Evolutionary conservation across 495 filamentous ascomycete genomes (phyloP).

Genomic region (Geopyxis carbonaria): DNA sequence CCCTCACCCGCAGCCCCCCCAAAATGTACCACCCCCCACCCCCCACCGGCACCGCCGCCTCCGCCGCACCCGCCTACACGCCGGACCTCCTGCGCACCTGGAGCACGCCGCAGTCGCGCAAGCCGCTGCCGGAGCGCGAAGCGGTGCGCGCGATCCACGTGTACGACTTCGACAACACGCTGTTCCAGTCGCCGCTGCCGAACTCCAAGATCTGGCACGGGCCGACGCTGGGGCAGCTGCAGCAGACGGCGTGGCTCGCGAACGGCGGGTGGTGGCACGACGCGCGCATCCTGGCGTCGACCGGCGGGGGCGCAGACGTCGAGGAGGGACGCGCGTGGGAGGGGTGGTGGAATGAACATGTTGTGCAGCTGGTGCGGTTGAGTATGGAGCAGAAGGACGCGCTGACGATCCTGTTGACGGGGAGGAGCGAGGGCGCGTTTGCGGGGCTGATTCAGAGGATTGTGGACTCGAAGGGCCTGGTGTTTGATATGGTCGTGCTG

Average conservation of each 20-base stretch:
- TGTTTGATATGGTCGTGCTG: slow-evolving; percentile 77
- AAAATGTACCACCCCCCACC: no score
- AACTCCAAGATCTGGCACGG: slow-evolving; percentile 78
- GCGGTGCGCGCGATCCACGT: slow-evolving; percentile 65
- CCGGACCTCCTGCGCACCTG: slow-evolving; percentile 3
- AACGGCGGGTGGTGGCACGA: slow-evolving; percentile 99
- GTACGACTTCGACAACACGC: slow-evolving; percentile 97
- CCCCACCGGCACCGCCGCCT: not conserved
- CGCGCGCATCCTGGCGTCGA: slow-evolving; percentile 62
- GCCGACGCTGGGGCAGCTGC: slow-evolving; percentile 55
- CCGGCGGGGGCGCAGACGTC: slow-evolving; percentile 62
- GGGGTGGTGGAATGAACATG: slow-evolving; percentile 95
- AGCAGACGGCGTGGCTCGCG: slow-evolving; percentile 54
- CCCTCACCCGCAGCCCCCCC: no score
- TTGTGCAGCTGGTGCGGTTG: slow-evolving; percentile 64
- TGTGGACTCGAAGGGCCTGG: slow-evolving; percentile 52
- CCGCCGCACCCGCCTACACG: not conserved
- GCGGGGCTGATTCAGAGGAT: slow-evolving; percentile 69
- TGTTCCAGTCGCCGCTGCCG: slow-evolving; percentile 79
- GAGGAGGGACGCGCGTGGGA: slow-evolving; percentile 77
- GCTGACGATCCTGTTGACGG: slow-evolving; percentile 73
- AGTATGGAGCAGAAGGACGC: slow-evolving; percentile 79
- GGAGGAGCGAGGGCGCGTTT: slow-evolving; percentile 63
- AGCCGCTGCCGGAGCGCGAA: slow-evolving; percentile 8
- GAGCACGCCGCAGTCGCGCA: slow-evolving; percentile 4